Conservation (phyloP, 2,329 filamentous ascomycete species). For the Cytospora piceae region DNA sequence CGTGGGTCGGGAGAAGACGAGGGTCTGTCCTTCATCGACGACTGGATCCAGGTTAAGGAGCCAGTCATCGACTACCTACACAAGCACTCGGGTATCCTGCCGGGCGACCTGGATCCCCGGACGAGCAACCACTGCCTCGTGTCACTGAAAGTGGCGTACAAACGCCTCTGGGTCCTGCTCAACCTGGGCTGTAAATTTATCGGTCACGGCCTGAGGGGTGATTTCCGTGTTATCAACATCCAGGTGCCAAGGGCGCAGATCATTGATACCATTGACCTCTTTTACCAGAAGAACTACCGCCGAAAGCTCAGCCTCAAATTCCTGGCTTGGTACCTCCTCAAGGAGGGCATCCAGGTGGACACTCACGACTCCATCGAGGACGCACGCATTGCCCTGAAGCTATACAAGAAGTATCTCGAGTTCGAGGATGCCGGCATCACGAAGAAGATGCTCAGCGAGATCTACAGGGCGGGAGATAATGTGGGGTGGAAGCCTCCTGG, state of each 20-base stretch:
- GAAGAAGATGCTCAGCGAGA: slow-evolving; percentile 81
- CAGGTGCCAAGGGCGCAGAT: slow-evolving; percentile 89
- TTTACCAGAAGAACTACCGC: slow-evolving; percentile 78
- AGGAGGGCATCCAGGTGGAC: slow-evolving; percentile 90
- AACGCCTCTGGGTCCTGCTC: slow-evolving; percentile 95
- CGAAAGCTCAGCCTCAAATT: slow-evolving; percentile 92
- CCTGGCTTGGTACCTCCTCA: slow-evolving; percentile 86
- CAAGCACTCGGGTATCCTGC: slow-evolving; percentile 87
- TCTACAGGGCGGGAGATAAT: slow-evolving; percentile 61
- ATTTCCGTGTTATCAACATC: slow-evolving; percentile 98
- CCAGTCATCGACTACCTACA: slow-evolving; percentile 95
- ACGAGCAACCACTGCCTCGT: slow-evolving; percentile 83
- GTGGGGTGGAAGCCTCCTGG: slow-evolving; percentile 27
- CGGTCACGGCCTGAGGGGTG: slow-evolving; percentile 89
- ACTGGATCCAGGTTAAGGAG: slow-evolving; percentile 92
- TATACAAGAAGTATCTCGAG: slow-evolving; percentile 89
- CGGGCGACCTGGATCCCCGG: slow-evolving; percentile 79
- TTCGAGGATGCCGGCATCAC: slow-evolving; percentile 85
- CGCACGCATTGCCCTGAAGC: slow-evolving; percentile 83
- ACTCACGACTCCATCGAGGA: slow-evolving; percentile 97
- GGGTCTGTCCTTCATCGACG: slow-evolving; percentile 89
- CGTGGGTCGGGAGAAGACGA: slow-evolving; percentile 78
- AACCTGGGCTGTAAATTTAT: slow-evolving; percentile 94
- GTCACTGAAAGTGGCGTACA: slow-evolving; percentile 89
- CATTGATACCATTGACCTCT: slow-evolving; percentile 91